Evolutionary conservation across 1,139 yeast species (phyloP).

Genomic region (Nakaseomyces nivariensis): DNA sequence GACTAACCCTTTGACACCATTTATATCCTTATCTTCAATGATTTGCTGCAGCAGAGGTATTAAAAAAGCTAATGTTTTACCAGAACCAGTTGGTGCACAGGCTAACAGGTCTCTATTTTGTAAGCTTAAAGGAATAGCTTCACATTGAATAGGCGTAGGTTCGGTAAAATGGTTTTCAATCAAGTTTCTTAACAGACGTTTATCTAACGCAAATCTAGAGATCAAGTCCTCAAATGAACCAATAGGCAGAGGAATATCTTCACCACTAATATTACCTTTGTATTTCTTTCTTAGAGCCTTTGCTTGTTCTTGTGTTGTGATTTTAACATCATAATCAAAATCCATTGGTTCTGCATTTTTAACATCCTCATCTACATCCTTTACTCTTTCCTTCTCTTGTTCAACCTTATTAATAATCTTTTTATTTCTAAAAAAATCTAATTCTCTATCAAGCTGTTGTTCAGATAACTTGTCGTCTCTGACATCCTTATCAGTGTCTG

Average conservation of each 20-base stretch:
- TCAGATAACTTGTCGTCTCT: conserved; percentile 32
- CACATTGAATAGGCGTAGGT: conserved; percentile 91
- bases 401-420: conserved; percentile 29
- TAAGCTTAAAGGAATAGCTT: conserved; percentile 63
- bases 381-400: conserved; percentile 17
- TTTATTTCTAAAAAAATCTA: conserved; percentile 62
- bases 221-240: conserved; percentile 79
- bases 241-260: conserved; percentile 75
- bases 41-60: conserved; percentile 68
- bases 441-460: conserved; percentile 45
- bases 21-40: conserved; percentile 17
- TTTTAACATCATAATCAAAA: conserved; percentile 28
- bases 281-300: conserved; percentile 42
- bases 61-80: conserved; percentile 81
- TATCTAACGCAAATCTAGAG: conserved; percentile 56
- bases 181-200: conserved; percentile 53
- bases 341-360: conserved; percentile 29
- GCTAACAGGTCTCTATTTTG: conserved; percentile 64
- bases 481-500: conserved; percentile 9
- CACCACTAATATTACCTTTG: conserved; percentile 60
- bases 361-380: conserved; percentile 24
- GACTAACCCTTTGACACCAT: conserved; percentile 63
- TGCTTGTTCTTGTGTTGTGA: conserved; percentile 51
- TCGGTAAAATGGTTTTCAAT: conserved; percentile 60
- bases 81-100: conserved; percentile 93